Percentiles rank a stretch among this genome's conserved stretches.
phyloP scores from a whole-genome alignment of 495 filamentous ascomycete species.

The Trichoderma reesei region DNA sequence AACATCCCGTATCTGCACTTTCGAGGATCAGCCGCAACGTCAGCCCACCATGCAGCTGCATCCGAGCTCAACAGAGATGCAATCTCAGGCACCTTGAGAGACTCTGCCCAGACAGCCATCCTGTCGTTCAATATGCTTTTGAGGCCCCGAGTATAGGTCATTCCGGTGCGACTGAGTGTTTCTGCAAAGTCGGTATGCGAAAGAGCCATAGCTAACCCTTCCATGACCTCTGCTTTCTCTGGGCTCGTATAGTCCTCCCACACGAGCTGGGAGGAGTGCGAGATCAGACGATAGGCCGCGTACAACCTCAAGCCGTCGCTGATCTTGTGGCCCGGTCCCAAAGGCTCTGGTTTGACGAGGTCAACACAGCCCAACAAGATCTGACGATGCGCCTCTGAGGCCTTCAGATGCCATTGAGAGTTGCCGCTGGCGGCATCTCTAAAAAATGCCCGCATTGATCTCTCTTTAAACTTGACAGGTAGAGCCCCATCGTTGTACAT shows the following conservation, averaged over 20 bases:
- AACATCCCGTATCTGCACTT: not conserved
- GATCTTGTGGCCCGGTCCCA: not conserved
- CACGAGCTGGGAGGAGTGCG: not conserved
- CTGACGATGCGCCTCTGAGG: conserved; percentile 4
- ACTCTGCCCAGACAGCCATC: not conserved
- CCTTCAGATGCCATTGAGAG: not conserved
- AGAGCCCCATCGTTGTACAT: conserved; percentile 12
- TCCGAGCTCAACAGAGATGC: not conserved
- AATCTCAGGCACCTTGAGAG: not conserved
- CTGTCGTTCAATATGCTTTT: not conserved
- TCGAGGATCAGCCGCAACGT: not conserved
- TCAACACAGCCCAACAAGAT: conserved; percentile 7
- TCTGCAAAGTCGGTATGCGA: not conserved
- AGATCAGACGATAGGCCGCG: not conserved
- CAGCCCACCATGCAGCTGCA: not conserved
- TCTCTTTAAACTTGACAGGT: conserved; percentile 19
- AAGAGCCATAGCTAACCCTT: not conserved
- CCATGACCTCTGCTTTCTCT: conserved; percentile 9
- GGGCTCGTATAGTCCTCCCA: not conserved
- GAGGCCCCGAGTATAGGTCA: not conserved
- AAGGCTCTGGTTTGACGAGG: not conserved
- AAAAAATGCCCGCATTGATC: conserved; percentile 19
- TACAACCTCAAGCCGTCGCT: conserved; percentile 6
- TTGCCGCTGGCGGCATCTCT: conserved; percentile 9
- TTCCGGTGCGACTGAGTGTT: not conserved